Evolutionary conservation across 257 asterid species (phyloP), one percentile per base, ranked within the genome.

Genomic region (Paulownia fortunei): DNA sequence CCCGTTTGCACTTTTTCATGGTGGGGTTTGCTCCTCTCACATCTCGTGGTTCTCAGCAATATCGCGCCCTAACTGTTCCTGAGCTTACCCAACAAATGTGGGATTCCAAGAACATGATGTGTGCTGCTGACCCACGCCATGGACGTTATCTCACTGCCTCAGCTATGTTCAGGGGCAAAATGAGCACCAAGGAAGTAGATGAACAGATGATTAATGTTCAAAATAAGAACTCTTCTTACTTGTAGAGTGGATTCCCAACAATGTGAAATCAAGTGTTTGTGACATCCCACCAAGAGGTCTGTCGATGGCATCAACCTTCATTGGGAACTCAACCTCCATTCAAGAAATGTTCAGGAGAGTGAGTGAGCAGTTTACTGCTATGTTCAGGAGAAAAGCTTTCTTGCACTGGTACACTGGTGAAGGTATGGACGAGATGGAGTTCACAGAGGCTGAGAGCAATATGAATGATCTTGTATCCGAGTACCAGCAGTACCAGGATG

Each of bases 401-500:
- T n/a, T n/a, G n/a, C n/a, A n/a, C n/a, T n/a, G n/a, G n/a, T n/a
- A n/a, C n/a, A n/a, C n/a, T n/a, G n/a, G n/a, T n/a, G n/a, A n/a
- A n/a, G n/a, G n/a, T n/a, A n/a, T n/a, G n/a, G n/a, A n/a, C n/a
- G n/a, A n/a, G n/a, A n/a, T n/a, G n/a, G n/a, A n/a, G n/a, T n/a
- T n/a, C n/a, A n/a, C n/a, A n/a, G n/a, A n/a, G n/a, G n/a, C n/a
- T n/a, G n/a, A 91, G 85, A 91, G 94, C 86, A 91, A 91, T 71
- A 89, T 91, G 96, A 92, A 89, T 21, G 97, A 92, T 80, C 90
- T 92, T 4, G 96, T 92, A 11, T 92, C 92, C 0, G 97, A 92
- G 82, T 90, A 92, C 83, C 97, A 92, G 86, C 97, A 92, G 82
- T 92, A 92, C 80, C 96, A 92, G 83, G 97, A 92, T 72, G 96